phyloP scores from a whole-genome alignment of 495 filamentous ascomycete species.

The Staphylotrichum longicolle region DNA sequence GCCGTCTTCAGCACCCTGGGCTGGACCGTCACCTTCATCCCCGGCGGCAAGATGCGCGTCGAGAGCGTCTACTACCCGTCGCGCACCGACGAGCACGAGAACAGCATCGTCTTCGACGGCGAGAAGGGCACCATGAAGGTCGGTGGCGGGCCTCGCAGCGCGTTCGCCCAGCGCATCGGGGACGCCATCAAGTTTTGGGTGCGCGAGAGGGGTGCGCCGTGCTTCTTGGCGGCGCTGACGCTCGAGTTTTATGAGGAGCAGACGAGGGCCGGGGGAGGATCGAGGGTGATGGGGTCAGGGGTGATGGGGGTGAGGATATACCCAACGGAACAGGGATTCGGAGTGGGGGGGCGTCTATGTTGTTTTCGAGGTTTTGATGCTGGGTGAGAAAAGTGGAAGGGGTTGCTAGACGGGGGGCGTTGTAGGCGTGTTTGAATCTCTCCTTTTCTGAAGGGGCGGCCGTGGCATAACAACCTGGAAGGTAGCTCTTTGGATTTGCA shows the following conservation, averaged over 20 bases:
- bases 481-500: too few relatives aligned
- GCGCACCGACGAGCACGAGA: conserved; percentile 68
- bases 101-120: conserved; percentile 93
- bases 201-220: conserved; percentile 78
- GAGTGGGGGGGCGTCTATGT: too few relatives aligned
- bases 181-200: conserved; percentile 92
- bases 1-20: conserved; percentile 85
- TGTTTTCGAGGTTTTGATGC: too few relatives aligned
- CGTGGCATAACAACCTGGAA: too few relatives aligned
- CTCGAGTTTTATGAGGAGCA: conserved; percentile 89
- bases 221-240: conserved; percentile 84
- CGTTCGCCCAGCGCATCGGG: conserved; percentile 79
- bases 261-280: conserved; percentile 27
- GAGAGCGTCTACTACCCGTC: conserved; percentile 75
- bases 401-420: too few relatives aligned
- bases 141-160: conserved; percentile 78
- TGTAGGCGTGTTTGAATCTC: too few relatives aligned
- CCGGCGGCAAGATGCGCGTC: conserved; percentile 85
- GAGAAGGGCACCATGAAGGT: conserved; percentile 98
- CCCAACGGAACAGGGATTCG: too few relatives aligned
- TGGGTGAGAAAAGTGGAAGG: too few relatives aligned
- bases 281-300: background rate
- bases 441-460: too few relatives aligned
- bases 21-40: conserved; percentile 89
- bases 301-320: too few relatives aligned